Base-by-base conservation (phyloP, 257 asterid species). In the Ilex aquifolium region DNA sequence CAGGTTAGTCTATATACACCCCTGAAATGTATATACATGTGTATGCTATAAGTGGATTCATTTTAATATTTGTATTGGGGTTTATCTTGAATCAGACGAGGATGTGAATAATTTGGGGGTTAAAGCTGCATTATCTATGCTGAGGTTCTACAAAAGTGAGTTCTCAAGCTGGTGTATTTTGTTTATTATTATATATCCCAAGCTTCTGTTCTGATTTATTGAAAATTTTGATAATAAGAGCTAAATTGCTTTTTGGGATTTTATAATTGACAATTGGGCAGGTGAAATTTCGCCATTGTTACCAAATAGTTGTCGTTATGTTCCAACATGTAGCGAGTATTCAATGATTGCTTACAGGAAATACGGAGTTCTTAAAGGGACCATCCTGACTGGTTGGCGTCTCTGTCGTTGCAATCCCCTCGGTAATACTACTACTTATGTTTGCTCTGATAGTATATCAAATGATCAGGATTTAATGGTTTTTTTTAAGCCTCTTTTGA, bases 291-390 rank as follows among this genome's bases (percentile, higher is more conserved):
- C 97, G 6, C 97, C 97, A 3, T 63, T 92, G 70, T 6, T 92
- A 77, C 98, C 95, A 6, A 92, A 71, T 0, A 87, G 97, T 68
- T 88, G 97, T 57, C 95, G 97, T 1, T 92, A 75, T 63, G 78
- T 86, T 62, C 98, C 98, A 32, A 86, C 95, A 0, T 92, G 98
- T 65, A 92, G 98, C 52, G 98, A 92, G 79, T 92, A 87, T 73
- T 88, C 97, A 44, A 89, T 83, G 97, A 86, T 87, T 68, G 93
- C 98, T 77, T 92, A 92, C 83, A 83, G 82, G 85, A 92, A 87
- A 69, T 92, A 89, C 67, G 98, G 98, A 62, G 74, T 83, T 66
- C 82, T 31, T 0, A 92, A 89, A 72, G 97, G 98, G 31, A 82
- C 89, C 10, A 31, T 85, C 39, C 67, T 88, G 79, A 91, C 95